These are phyloP conservation scores for Nosema muscidifuracis DNA, from an alignment of 371 early-diverging fungal genomes.

Conservation along the genomic window DNA sequence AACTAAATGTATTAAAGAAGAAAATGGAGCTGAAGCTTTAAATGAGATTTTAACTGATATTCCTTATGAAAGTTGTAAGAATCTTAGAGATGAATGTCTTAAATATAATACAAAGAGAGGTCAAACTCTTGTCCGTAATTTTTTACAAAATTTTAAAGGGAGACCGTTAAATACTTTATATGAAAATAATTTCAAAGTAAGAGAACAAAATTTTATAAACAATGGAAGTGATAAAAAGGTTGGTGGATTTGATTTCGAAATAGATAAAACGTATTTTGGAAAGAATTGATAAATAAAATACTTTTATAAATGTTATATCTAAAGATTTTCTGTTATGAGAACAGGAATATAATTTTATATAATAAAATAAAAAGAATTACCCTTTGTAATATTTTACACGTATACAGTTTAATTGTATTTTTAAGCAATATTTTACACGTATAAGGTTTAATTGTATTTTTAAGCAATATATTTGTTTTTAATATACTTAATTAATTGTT, in stretches of 20 bases:
- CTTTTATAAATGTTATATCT: background rate
- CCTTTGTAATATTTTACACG: no score
- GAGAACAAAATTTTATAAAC: conserved; percentile 43
- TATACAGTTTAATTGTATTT: no score
- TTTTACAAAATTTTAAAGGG: conserved; percentile 42
- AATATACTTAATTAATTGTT: no score
- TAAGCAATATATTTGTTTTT: no score
- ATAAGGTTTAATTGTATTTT: no score
- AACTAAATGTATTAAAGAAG: conserved; percentile 37
- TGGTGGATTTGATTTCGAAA: conserved; percentile 16
- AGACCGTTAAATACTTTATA: conserved; percentile 44
- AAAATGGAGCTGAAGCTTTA: conserved; percentile 43
- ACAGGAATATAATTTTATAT: no score
- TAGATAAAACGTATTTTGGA: conserved; percentile 29
- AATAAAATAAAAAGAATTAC: no score
- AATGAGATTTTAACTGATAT: conserved; percentile 19
- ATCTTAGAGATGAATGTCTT: conserved; percentile 16
- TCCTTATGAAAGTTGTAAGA: conserved; percentile 25
- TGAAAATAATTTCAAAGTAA: conserved; percentile 41
- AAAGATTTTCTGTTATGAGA: no score
- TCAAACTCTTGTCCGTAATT: conserved; percentile 31
- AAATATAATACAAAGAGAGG: conserved; percentile 38
- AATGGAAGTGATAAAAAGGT: conserved; percentile 9
- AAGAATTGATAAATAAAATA: background rate
- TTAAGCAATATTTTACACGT: no score